Conservation (phyloP, 1,284 basidiomycete genomes). For the Sphagnurus paluster region DNA sequence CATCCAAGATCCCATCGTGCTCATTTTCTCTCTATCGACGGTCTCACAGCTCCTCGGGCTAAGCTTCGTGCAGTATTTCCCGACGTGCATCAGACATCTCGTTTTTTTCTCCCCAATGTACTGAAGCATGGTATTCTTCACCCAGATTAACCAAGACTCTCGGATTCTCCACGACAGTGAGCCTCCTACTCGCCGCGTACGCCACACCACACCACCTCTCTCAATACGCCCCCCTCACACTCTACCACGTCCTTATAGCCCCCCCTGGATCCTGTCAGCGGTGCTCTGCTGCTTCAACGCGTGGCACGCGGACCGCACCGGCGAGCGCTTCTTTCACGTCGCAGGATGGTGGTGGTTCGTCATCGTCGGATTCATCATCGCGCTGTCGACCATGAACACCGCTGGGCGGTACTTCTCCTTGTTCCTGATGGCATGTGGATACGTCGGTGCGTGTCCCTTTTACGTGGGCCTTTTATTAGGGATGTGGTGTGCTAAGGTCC, state of each 20-base stretch:
- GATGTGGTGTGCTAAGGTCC: not conserved
- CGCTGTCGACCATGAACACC: constrained; percentile 51
- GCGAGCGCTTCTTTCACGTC: constrained; percentile 72
- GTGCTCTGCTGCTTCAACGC: constrained; percentile 59
- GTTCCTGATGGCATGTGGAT: constrained; percentile 64
- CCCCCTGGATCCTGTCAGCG: constrained; percentile 64
- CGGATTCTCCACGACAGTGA: constrained; percentile 60
- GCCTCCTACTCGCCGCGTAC: constrained; percentile 63
- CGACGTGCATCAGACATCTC: constrained; percentile 56
- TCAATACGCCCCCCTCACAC: not conserved
- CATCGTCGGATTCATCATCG: constrained; percentile 64
- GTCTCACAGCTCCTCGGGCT: constrained; percentile 57
- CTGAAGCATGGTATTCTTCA: no score
- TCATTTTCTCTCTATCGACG: constrained; percentile 56
- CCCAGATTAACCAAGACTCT: constrained; percentile 62
- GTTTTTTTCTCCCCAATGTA: not conserved
- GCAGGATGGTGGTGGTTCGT: constrained; percentile 59
- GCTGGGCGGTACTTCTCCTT: constrained; percentile 62
- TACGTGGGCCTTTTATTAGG: not conserved
- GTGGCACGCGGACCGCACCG: constrained; percentile 64
- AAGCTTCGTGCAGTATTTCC: constrained; percentile 76
- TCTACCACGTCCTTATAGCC: constrained; percentile 37
- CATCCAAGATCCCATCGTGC: constrained; percentile 61
- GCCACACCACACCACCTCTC: constrained; percentile 25
- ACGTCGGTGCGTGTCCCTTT: constrained; percentile 50